phyloP scores from a whole-genome alignment of 225 moss, liverwort and hornwort species.

The Pseudisothecium myosuroides region DNA sequence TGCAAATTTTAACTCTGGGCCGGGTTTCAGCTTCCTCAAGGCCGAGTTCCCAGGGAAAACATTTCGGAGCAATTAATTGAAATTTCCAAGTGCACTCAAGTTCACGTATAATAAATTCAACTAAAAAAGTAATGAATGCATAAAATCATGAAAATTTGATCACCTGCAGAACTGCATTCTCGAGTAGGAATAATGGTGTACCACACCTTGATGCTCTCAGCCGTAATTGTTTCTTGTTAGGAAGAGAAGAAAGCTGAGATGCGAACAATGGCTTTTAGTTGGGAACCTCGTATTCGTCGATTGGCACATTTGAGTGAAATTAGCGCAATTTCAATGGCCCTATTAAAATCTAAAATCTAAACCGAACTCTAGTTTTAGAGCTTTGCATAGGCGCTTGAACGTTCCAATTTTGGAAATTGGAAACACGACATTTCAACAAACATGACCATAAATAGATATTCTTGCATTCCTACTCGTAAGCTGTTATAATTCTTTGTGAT shows the following conservation, averaged over 20 bases:
- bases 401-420: background rate
- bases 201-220: background rate
- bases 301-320: no score
- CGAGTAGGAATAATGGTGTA: background rate
- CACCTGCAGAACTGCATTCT: background rate
- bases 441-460: background rate
- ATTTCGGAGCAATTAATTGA: background rate
- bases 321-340: background rate
- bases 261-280: background rate
- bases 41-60: background rate
- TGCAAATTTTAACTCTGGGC: background rate
- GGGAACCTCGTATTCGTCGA: background rate
- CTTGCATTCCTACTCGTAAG: background rate
- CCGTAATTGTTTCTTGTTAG: background rate
- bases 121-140: background rate
- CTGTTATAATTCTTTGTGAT: background rate
- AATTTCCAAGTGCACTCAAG: background rate
- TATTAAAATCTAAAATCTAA: background rate
- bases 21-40: background rate
- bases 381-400: no score
- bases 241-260: background rate
- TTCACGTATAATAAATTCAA: background rate
- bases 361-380: no score
- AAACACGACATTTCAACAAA: background rate
- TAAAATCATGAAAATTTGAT: background rate